A percentile compares a stretch with the other conserved stretches of the same genome.
Evolutionary conservation across 768 basidiomycete species (phyloP).

Genomic region (Tricholoma flavovirens): DNA sequence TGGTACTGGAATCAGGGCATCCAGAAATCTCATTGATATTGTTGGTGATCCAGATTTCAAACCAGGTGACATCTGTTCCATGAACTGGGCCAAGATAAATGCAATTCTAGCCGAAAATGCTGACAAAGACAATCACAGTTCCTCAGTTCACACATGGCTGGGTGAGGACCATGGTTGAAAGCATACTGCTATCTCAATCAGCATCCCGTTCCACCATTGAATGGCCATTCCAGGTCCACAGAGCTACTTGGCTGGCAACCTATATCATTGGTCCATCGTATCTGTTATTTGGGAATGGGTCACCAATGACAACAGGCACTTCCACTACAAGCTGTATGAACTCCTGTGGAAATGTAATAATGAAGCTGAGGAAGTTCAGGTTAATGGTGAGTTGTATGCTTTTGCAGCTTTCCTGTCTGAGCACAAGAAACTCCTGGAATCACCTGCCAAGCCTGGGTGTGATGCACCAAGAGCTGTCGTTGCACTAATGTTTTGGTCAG

Average conservation of each 20-base stretch:
- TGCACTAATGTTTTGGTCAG: too few species aligned
- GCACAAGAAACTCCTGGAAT: constrained; percentile 6
- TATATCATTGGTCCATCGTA: too few species aligned
- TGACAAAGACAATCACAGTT: not conserved
- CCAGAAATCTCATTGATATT: constrained; percentile 15
- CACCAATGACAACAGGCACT: not conserved
- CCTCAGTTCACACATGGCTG: not conserved
- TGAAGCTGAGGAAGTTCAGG: not conserved
- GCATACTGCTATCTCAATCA: too few species aligned
- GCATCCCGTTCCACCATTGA: constrained; percentile 11
- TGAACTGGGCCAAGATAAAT: not conserved
- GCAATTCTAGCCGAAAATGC: not conserved
- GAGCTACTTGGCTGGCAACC: not conserved
- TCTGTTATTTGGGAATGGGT: constrained; percentile 8
- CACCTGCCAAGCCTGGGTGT: not conserved
- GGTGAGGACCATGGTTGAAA: too few species aligned
- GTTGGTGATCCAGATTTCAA: constrained; percentile 4
- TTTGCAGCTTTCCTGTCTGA: not conserved
- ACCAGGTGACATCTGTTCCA: not conserved
- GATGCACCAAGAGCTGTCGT: too few species aligned
- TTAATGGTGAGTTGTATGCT: constrained; percentile 15
- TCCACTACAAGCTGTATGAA: not conserved
- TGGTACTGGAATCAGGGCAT: constrained; percentile 17
- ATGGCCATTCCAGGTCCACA: not conserved
- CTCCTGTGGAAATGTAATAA: too few species aligned